These are phyloP conservation scores for Nannizzia gypsea DNA, from an alignment of 2,329 filamentous ascomycete genomes.

Conservation along the genomic window DNA sequence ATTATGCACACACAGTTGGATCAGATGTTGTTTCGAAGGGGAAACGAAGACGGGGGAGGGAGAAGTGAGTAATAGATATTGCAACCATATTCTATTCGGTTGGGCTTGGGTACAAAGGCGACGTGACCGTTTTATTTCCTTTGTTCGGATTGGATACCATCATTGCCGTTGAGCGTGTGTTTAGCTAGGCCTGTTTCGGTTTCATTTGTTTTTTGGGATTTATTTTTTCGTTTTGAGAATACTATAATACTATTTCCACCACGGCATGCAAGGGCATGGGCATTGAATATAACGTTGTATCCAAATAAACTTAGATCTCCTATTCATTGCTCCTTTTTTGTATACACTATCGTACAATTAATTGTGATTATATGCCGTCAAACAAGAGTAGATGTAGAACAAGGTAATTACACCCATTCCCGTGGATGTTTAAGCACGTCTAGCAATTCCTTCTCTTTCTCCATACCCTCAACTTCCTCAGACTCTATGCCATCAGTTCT, in stretches of 20 bases:
- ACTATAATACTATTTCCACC: neutral
- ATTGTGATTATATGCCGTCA: neutral
- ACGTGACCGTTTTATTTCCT: neutral
- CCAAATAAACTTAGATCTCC: neutral
- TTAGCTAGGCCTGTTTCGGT: neutral
- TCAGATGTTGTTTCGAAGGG: neutral
- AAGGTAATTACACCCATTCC: constrained; percentile 44
- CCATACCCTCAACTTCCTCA: constrained; percentile 24
- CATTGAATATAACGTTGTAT: neutral
- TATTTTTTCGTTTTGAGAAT: neutral
- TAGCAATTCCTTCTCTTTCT: constrained; percentile 62
- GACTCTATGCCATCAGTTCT: constrained; percentile 47
- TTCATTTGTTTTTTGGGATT: neutral
- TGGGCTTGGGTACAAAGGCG: neutral
- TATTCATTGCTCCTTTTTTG: neutral
- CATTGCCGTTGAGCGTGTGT: constrained; percentile 1
- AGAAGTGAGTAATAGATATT: neutral
- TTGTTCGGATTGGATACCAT: constrained; percentile 5
- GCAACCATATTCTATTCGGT: neutral
- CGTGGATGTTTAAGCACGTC: constrained; percentile 54
- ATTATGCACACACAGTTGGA: neutral
- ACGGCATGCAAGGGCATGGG: neutral
- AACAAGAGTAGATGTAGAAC: neutral
- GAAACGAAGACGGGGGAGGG: neutral
- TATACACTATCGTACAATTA: neutral